Evolutionary conservation across 2,329 filamentous ascomycete species (phyloP), one percentile per base, ranked within the genome.

Genomic region (Seiridium unicorne): DNA sequence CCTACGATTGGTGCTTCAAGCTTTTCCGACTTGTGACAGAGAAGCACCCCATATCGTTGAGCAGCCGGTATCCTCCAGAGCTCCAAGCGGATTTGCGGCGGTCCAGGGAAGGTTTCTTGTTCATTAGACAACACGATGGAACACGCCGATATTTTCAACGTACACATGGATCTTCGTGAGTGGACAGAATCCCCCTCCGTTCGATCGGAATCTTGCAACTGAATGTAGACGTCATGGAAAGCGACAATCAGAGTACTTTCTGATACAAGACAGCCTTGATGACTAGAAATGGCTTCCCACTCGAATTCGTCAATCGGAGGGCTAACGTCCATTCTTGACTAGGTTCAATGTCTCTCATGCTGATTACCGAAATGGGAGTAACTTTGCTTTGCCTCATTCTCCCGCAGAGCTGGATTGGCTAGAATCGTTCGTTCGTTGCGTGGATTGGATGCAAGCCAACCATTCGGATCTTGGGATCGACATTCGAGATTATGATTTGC

Each of bases 351-450:
- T 42, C 13, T 8, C 38, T 42, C 38, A 42, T 42, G 38, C 13
- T 13, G 38, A 42, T 13, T 42, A 42, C 13, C 7, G 38, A 42
- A 26, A 26, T 26, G 2, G 2, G 2, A 26, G 18, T n/a, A 26
- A 9, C 46, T 7, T 31, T 18, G 46, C 46, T 10, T 10, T 49
- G 13, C 38, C 48, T 13, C 57, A 59, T 31, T 40, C n/a, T n/a
- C 49, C 31, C 31, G 10, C 40, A 3, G 57, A 59, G 32, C 8
- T 59, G 31, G 48, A 59, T 10, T 59, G 57, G 57, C 48, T 59
- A 13, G 57, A 59, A 31, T 36, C 48, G 4, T 40, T 42, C 34
- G 40, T 51, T 8, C 48, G 48, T 3, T 59, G 57, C 31, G 57
- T 59, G 11, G 49, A 44, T 13, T 59, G 57, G 57, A 44, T 51